Conservation (phyloP, 805 yeast species). For the Metschnikowia sp. region DNA sequence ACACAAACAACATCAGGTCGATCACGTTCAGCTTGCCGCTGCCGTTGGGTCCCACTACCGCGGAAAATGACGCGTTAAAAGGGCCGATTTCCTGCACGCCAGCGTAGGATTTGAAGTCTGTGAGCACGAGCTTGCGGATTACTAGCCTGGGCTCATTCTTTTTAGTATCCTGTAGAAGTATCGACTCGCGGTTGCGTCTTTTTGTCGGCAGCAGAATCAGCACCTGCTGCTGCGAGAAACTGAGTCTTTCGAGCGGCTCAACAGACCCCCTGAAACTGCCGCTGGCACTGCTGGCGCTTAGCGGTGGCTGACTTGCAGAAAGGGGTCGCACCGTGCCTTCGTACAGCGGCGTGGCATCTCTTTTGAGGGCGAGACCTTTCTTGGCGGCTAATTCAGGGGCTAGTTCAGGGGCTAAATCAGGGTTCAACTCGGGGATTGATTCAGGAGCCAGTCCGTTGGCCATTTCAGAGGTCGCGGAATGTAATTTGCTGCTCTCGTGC, state of each 20-base stretch:
- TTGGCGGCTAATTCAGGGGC: not conserved
- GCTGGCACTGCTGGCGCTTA: not conserved
- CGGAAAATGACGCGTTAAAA: conserved; percentile 87
- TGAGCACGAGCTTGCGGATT: conserved; percentile 67
- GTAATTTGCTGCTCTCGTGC: too few relatives aligned
- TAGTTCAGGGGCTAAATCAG: not conserved
- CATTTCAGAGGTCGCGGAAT: not conserved
- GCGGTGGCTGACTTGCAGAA: not conserved
- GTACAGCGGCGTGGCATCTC: not conserved
- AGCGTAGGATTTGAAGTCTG: conserved; percentile 93
- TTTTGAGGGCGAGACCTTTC: not conserved
- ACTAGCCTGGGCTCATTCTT: conserved; percentile 58
- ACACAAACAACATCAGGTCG: conserved; percentile 92
- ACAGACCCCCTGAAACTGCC: not conserved
- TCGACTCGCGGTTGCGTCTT: conserved; percentile 19
- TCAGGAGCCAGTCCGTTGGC: not conserved
- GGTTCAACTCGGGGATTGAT: not conserved
- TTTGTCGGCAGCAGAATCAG: conserved; percentile 28
- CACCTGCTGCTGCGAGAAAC: conserved; percentile 25
- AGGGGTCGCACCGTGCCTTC: not conserved
- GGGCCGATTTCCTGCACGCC: conserved; percentile 94
- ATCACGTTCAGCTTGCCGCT: conserved; percentile 97
- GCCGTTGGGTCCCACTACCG: conserved; percentile 98
- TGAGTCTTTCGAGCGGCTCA: conserved; percentile 16
- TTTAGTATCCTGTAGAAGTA: conserved; percentile 9